Evolutionary conservation across 2,329 filamentous ascomycete species (phyloP).

Genomic region (Colletotrichum musae): DNA sequence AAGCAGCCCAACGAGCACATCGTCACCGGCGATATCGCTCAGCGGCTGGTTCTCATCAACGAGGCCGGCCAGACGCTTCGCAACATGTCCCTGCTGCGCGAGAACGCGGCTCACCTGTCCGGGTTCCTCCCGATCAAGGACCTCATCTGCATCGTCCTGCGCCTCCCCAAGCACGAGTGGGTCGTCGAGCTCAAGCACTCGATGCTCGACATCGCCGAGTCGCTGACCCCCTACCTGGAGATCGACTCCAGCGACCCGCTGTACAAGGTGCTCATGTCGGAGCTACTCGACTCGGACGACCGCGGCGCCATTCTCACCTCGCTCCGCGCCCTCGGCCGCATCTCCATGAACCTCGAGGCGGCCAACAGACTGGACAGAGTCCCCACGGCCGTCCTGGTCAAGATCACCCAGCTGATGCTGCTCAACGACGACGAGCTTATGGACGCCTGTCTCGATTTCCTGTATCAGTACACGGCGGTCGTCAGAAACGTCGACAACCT

Average conservation of each 20-base stretch:
- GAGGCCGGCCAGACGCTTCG: slow-evolving; percentile 90
- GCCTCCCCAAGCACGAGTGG: slow-evolving; percentile 79
- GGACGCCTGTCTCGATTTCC: slow-evolving; percentile 90
- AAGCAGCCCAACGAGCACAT: slow-evolving; percentile 75
- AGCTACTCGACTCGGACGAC: slow-evolving; percentile 76
- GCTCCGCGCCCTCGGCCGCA: slow-evolving; percentile 85
- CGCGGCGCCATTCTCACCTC: slow-evolving; percentile 86
- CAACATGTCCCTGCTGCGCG: slow-evolving; percentile 95
- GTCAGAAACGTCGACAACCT: slow-evolving; percentile 85
- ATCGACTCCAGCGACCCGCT: slow-evolving; percentile 82
- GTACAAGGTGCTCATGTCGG: slow-evolving; percentile 79
- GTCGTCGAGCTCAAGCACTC: slow-evolving; percentile 91
- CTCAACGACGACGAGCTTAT: slow-evolving; percentile 92
- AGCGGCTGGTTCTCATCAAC: slow-evolving; percentile 81
- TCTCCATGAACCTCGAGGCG: slow-evolving; percentile 88
- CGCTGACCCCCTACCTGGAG: slow-evolving; percentile 85
- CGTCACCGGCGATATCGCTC: slow-evolving; percentile 78
- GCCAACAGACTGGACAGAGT: slow-evolving; percentile 83
- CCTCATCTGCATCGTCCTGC: slow-evolving; percentile 85
- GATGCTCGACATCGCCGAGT: slow-evolving; percentile 91
- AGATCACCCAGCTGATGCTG: slow-evolving; percentile 80
- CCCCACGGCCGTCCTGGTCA: slow-evolving; percentile 74
- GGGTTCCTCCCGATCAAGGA: slow-evolving; percentile 81
- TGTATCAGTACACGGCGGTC: slow-evolving; percentile 94
- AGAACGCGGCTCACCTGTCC: slow-evolving; percentile 88